These are phyloP conservation scores for Penicillium sp. DNA, from an alignment of 2,329 filamentous ascomycete species.

Conservation along the genomic window DNA sequence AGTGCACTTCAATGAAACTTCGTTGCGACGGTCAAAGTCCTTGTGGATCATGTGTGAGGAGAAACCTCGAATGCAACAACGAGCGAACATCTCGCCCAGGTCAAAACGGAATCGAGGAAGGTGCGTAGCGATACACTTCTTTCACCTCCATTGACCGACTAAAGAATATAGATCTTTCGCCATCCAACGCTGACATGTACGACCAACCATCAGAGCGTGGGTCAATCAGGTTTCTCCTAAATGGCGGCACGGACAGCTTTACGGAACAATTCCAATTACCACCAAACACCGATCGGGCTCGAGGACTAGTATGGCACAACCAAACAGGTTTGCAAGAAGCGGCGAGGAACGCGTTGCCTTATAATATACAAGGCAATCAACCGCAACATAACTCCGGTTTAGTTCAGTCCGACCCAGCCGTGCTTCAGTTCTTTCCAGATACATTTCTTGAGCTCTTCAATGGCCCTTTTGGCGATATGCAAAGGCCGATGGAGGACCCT, in stretches of 20 bases:
- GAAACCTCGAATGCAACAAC: constrained; percentile 39
- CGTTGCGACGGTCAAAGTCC: constrained; percentile 44
- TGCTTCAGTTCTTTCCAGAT: constrained; percentile 32
- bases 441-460: constrained; percentile 38
- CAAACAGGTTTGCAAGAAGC: constrained; percentile 24
- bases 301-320: constrained; percentile 35
- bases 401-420: constrained; percentile 22
- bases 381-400: constrained; percentile 18
- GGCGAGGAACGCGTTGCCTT: constrained; percentile 15
- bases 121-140: constrained; percentile 6
- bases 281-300: constrained; percentile 35
- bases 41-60: constrained; percentile 42
- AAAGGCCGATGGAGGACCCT: constrained; percentile 22
- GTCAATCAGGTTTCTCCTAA: constrained; percentile 45
- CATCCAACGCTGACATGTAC: constrained; percentile 25
- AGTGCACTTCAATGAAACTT: constrained; percentile 47
- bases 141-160: background rate
- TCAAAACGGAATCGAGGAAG: constrained; percentile 14
- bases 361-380: constrained; percentile 13
- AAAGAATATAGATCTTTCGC: constrained; percentile 12
- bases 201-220: constrained; percentile 38
- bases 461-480: constrained; percentile 29
- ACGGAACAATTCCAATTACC: constrained; percentile 43
- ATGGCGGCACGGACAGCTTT: constrained; percentile 44
- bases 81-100: constrained; percentile 20